Evolutionary conservation across 2,329 filamentous ascomycete genomes (phyloP), one percentile per base, ranked within the genome.

Genomic region (Neoscytalidium dimidiatum): DNA sequence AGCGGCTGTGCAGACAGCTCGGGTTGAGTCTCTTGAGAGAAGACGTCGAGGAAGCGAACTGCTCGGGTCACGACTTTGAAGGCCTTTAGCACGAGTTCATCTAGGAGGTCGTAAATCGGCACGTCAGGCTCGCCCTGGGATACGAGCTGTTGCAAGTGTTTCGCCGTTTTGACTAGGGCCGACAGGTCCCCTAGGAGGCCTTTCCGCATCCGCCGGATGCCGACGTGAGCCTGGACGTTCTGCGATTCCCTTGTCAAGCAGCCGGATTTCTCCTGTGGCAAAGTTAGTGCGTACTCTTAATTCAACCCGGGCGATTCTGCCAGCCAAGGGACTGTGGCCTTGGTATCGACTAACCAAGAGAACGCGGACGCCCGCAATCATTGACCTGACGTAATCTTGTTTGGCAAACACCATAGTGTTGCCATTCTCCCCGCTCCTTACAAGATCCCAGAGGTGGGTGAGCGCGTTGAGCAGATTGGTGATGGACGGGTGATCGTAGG

Each of bases 21-120:
- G 19, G 61, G 35, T 17, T 72, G 68, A 23, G 71, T 68, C 60
- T 80, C 75, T 58, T 80, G 90, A 41, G 91, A 89, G 80, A 95
- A 89, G 2, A 94, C 85, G 70, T 99, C 95, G 46, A 97, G 84
- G 73, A 99, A 98, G 49, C 90, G 86, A 28, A 97, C 92, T 14
- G 92, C 93, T 71, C 94, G 89, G 53, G 90, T 94, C n/a, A 97
- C 91, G 61, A 98, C 93, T 74, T 91, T 93, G 81, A 97, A 98
- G 0, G 94, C 94, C 76, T 94, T 95, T 62, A 96, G 81, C 26
- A 98, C 91, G 86, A 98, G 92, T 75, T 97, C 92, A 73, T 98
- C 94, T 65, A 97, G 86, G 65, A 94, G 86, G 70, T 91, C 87
- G 71, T 92, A 92, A 13, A 90, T 82, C 0, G 79, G 75, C 0